Evolutionary conservation across 73 alveolate species (phyloP), one percentile per base, ranked within the genome.

Genomic region (Diophrys sp.): DNA sequence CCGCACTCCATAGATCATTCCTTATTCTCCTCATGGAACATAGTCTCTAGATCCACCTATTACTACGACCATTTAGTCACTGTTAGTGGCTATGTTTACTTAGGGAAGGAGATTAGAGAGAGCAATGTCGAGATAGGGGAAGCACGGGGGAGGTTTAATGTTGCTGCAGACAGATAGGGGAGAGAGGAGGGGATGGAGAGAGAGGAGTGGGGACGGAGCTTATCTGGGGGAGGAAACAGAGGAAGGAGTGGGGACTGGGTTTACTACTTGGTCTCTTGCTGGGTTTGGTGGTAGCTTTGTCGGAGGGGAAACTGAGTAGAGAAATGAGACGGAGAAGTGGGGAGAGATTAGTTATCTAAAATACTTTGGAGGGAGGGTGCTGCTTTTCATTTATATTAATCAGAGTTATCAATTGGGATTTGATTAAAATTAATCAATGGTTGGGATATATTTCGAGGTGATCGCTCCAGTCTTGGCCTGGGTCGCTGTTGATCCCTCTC

Each of bases 11-110:
- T 34, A 5, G 11, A 30, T 2, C 62, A 73, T 18, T 0, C 82
- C 89, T 30, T 62, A 71, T 34, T 78, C 62, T 0, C 71, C 78
- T 23, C 68, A 81, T 24, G 82, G 78, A 55, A 57, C 54, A 1
- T 71, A 23, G 31, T 81, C 89, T 56, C 89, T 73, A 66, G 79
- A 73, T 14, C 89, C 89, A 27, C 89, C 89, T 1, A 81, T 56
- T 14, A 81, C 68, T 31, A 81, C 71, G 2, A 83, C 77, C 1
- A 68, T 56, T 23, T 73, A 28, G 23, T 70, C 83, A n/a, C 89
- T 53, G n/a, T 81, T 29, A 2, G 67, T 56, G 31, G 74, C 62
- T 0, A 62, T 24, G 26, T 14, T 44, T 0, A 81, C 79, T 30
- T 81, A 73, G 0, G 1, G 14, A 2, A 23, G 75, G 18, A 68